Evolutionary conservation across 371 early-diverging fungal genomes (phyloP).

Genomic region (Funneliformis caledonium): DNA sequence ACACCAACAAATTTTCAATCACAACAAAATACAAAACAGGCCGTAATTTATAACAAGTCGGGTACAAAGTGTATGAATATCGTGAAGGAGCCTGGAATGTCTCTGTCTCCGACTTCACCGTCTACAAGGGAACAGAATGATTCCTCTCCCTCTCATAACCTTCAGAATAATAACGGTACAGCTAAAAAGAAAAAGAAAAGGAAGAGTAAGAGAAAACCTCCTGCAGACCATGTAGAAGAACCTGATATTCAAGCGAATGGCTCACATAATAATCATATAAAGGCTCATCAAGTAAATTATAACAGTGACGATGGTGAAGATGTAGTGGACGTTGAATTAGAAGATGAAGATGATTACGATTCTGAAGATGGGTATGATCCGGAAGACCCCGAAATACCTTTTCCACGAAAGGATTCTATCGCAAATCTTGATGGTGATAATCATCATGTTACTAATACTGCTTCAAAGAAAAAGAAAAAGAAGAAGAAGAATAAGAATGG

Average conservation of each 20-base stretch:
- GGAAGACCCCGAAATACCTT: constrained; percentile 44
- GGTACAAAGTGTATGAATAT: constrained; percentile 55
- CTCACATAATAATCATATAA: constrained; percentile 17
- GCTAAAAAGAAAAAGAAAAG: constrained; percentile 38
- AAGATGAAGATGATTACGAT: constrained; percentile 51
- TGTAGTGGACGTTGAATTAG: constrained; percentile 44
- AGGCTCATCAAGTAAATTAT: constrained; percentile 39
- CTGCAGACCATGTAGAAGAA: constrained; percentile 45
- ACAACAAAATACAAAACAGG: constrained; percentile 46
- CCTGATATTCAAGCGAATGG: constrained; percentile 41
- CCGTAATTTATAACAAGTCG: constrained; percentile 53
- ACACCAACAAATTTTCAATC: constrained; percentile 24
- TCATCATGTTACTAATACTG: constrained; percentile 18
- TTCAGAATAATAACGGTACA: constrained; percentile 42
- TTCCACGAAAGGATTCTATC: constrained; percentile 28
- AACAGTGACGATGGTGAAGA: constrained; percentile 38
- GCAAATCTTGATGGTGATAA: constrained; percentile 35
- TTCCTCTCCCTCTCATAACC: constrained; percentile 9
- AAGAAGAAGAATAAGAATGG: constrained; percentile 53
- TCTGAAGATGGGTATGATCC: constrained; percentile 54
- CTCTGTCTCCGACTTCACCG: constrained; percentile 36
- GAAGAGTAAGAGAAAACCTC: constrained; percentile 35
- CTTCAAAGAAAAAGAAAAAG: constrained; percentile 56
- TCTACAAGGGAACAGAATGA: constrained; percentile 8
- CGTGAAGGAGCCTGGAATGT: constrained; percentile 25